A percentile compares a stretch with the other conserved stretches of the same genome.
Evolutionary conservation across 2,329 filamentous ascomycete species (phyloP).

Genomic region (Pestalotiopsis sp.): DNA sequence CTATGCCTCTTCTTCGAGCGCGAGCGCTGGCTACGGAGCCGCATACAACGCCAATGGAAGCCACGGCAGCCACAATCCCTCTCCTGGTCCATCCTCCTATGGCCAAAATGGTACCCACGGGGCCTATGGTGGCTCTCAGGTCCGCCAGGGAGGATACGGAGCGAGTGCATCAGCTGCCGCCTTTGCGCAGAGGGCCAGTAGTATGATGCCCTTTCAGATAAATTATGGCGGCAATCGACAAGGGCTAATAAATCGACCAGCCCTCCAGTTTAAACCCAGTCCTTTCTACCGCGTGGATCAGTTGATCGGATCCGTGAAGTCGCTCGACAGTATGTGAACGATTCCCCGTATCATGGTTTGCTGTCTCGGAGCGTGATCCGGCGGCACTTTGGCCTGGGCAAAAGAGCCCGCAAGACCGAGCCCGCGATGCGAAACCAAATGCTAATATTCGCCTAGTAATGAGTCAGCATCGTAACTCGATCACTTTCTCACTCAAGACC

Average conservation of each 20-base stretch:
- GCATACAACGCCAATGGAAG: background rate
- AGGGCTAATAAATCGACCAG: slow-evolving; percentile 6
- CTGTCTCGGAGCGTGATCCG: background rate
- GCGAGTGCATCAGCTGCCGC: slow-evolving; percentile 6
- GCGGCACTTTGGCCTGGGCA: background rate
- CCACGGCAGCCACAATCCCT: background rate
- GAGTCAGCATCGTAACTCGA: slow-evolving; percentile 56
- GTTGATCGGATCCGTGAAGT: slow-evolving; percentile 64
- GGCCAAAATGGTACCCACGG: slow-evolving; percentile 9
- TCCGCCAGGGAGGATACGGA: background rate
- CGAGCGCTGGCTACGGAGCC: background rate
- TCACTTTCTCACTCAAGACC: slow-evolving; percentile 46
- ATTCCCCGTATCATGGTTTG: background rate
- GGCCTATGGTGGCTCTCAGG: background rate
- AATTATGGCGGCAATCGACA: background rate
- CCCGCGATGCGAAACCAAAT: background rate
- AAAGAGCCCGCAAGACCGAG: background rate
- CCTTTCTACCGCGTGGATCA: slow-evolving; percentile 80
- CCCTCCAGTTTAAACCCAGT: slow-evolving; percentile 63
- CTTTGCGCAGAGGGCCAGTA: slow-evolving; percentile 5
- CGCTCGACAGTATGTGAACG: slow-evolving; percentile 69
- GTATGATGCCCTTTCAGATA: slow-evolving; percentile 5
- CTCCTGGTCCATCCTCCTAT: background rate
- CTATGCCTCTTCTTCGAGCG: slow-evolving; percentile 5
- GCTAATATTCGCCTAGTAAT: slow-evolving; percentile 43